Percentiles rank a stretch among this genome's conserved stretches.
These are phyloP conservation scores for Hericium rajendrae DNA, from an alignment of 768 basidiomycete species.

Conservation along the genomic window DNA sequence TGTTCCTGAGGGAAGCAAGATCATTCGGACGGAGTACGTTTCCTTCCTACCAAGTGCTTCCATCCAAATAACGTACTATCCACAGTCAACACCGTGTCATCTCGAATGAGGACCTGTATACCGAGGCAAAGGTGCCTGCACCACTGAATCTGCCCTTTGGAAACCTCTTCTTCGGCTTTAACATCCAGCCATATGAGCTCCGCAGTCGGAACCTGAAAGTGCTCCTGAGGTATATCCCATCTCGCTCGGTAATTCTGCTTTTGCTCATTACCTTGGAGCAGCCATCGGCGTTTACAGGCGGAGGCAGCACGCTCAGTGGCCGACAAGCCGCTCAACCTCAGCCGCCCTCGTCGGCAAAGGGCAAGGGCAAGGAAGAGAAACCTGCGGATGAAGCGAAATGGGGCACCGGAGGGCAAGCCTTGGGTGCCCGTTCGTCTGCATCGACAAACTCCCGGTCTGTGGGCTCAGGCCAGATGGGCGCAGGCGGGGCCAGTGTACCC, in stretches of 20 bases:
- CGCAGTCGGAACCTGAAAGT: slow-evolving; percentile 16
- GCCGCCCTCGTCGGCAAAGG: slow-evolving; percentile 35
- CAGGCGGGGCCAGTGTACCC: slow-evolving; percentile 46
- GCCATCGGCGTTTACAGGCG: slow-evolving; percentile 46
- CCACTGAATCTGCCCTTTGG: slow-evolving; percentile 87
- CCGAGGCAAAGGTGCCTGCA: slow-evolving; percentile 74
- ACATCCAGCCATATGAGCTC: slow-evolving; percentile 57
- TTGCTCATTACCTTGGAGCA: slow-evolving; percentile 20
- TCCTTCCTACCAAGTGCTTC: neutral
- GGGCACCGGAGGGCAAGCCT: slow-evolving; percentile 33
- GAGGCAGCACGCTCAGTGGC: slow-evolving; percentile 61
- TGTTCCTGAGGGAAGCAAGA: slow-evolving; percentile 74
- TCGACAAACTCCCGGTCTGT: slow-evolving; percentile 24
- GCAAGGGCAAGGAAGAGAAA: slow-evolving; percentile 37
- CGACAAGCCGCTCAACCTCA: slow-evolving; percentile 29
- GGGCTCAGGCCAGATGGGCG: slow-evolving; percentile 33
- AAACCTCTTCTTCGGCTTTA: slow-evolving; percentile 95
- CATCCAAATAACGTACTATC: slow-evolving; percentile 5
- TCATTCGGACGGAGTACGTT: slow-evolving; percentile 82
- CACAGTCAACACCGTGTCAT: slow-evolving; percentile 74
- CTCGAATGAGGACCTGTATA: slow-evolving; percentile 68
- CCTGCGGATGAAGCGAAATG: slow-evolving; percentile 14
- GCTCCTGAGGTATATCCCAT: slow-evolving; percentile 11
- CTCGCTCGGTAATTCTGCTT: neutral
- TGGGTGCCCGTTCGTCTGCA: slow-evolving; percentile 34